Evolutionary conservation across 257 asterid genomes (phyloP), one percentile per base, ranked within the genome.

Genomic region (Nicotiana noctiflora): DNA sequence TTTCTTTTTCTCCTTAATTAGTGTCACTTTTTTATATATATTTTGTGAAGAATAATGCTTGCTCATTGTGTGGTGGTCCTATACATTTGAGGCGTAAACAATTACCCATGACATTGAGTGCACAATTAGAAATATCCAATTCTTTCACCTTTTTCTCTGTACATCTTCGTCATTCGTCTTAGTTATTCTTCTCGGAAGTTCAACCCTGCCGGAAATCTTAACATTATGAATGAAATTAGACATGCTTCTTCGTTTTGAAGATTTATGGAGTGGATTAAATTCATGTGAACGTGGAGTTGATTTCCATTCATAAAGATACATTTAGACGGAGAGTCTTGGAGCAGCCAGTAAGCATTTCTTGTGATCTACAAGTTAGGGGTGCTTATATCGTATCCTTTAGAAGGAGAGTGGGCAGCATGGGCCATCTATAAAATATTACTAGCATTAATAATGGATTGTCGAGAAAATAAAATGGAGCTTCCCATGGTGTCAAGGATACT

Each of bases 291-390:
- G 25, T 9, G n/a, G 63, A 57, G 11, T n/a, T 19, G 63, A 57
- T 59, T 59, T 21, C 15, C 15, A 40, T 8, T 8, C 49, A 40
- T 40, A 40, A 40, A 40, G 12, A 40, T 2, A 8, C 49, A 40
- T 8, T 40, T 8, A 40, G 49, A 40, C 2, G 49, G 0, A 40
- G 0, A 40, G 0, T 0, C 11, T 40, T 40, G 3, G 0, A 40
- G 49, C 3, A 40, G 8, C 11, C 11, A 0, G 2, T 40, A 40
- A 40, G 8, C n/a, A 2, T 2, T 37, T 37, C 0, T 9, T 37
- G 10, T 6, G 2, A 37, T 2, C 10, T 40, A 8, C 1, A 8
- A 0, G 2, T 40, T 40, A 40, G 2, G 2, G 3, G 1, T 40
- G 3, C 2, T 0, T 40, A 40, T 40, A 8, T 8, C 0, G 0